Conservation (phyloP, 108 stramenopile genomes). For the Skeletonema grethae region DNA sequence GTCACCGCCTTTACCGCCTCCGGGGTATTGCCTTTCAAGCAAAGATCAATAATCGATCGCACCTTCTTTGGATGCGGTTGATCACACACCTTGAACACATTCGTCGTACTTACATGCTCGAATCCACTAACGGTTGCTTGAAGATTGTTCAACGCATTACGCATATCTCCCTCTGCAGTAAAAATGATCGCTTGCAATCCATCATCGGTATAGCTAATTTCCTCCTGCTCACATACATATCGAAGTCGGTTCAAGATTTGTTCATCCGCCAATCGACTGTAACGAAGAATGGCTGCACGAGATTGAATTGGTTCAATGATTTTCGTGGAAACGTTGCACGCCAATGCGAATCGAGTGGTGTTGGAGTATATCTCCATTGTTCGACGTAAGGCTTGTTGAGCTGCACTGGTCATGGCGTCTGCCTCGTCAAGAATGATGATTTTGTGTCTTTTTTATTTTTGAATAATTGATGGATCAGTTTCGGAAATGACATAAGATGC, state of each 20-base stretch:
- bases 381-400: constrained; percentile 97
- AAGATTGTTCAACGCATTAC: constrained; percentile 97
- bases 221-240: constrained; percentile 88
- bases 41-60: constrained; percentile 70
- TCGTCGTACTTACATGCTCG: constrained; percentile 84
- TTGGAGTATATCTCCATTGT: constrained; percentile 98
- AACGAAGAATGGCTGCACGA: constrained; percentile 98
- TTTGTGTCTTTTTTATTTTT: constrained; percentile 76
- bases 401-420: constrained; percentile 96
- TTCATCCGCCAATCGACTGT: constrained; percentile 87
- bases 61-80: constrained; percentile 98
- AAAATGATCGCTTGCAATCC: constrained; percentile 98
- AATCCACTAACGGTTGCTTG: constrained; percentile 92
- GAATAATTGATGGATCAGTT: not conserved
- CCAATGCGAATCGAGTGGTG: constrained; percentile 98
- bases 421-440: constrained; percentile 99
- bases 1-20: constrained; percentile 60
- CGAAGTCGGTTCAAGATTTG: constrained; percentile 88
- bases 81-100: constrained; percentile 98
- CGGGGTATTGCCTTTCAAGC: constrained; percentile 64
- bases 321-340: constrained; percentile 97
- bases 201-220: constrained; percentile 77
- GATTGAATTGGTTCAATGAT: constrained; percentile 99
- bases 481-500: not conserved
- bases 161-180: constrained; percentile 99